These are phyloP conservation scores for Botryotinia convoluta DNA, from an alignment of 2,329 filamentous ascomycete species.

Conservation along the genomic window DNA sequence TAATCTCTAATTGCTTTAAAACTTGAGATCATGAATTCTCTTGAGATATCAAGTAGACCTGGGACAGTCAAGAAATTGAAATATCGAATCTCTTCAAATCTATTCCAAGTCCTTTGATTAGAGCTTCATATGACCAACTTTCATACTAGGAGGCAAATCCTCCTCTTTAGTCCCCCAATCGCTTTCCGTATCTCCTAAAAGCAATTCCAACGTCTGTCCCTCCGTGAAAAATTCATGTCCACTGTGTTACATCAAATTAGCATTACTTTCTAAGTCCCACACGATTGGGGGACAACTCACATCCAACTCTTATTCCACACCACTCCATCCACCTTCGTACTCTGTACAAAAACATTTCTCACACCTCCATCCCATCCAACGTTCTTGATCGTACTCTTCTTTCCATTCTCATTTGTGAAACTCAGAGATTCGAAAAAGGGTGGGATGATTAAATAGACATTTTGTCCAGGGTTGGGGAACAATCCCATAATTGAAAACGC, in stretches of 20 bases:
- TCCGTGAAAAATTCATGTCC: slow-evolving; percentile 65
- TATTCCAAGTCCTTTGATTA: background rate
- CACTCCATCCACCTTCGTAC: slow-evolving; percentile 57
- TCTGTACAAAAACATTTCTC: slow-evolving; percentile 60
- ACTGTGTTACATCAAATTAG: background rate
- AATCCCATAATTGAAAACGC: slow-evolving; percentile 40
- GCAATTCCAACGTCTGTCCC: slow-evolving; percentile 61
- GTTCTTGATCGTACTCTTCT: slow-evolving; percentile 57
- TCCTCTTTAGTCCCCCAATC: slow-evolving; percentile 57
- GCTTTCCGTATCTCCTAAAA: slow-evolving; percentile 58
- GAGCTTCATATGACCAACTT: slow-evolving; percentile 1
- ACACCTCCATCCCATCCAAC: slow-evolving; percentile 60
- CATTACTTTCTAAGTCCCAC: background rate
- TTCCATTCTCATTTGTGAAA: slow-evolving; percentile 56
- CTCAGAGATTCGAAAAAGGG: slow-evolving; percentile 62
- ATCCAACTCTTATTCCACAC: slow-evolving; percentile 64
- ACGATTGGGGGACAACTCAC: background rate
- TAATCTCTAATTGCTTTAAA: too few species aligned
- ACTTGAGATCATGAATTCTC: background rate
- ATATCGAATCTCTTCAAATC: background rate
- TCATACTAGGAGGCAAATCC: slow-evolving; percentile 59
- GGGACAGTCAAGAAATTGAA: background rate
- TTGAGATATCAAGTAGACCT: background rate
- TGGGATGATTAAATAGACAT: slow-evolving; percentile 67
- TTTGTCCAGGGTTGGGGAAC: slow-evolving; percentile 66